Conservation (phyloP, 1,284 basidiomycete species). For the Rhodotorula mucilaginosa region DNA sequence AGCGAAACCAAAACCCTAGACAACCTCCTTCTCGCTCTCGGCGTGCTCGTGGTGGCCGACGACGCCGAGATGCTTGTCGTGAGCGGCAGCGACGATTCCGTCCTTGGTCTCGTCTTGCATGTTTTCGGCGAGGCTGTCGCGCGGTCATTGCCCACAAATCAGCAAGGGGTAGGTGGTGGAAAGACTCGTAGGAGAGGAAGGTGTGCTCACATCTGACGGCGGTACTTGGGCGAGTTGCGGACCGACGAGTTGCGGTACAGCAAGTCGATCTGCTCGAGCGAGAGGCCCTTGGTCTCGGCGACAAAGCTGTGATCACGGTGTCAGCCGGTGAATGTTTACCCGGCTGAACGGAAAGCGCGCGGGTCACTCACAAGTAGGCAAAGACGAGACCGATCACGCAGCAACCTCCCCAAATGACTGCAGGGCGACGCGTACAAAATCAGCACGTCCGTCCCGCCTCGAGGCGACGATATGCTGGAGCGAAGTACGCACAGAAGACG, state of each 20-base stretch:
- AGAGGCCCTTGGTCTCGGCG: slow-evolving; percentile 59
- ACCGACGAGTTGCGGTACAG: slow-evolving; percentile 55
- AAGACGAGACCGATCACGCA: slow-evolving; percentile 39
- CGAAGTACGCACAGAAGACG: slow-evolving; percentile 4
- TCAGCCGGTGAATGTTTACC: neutral
- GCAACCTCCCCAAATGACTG: slow-evolving; percentile 49
- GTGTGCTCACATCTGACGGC: slow-evolving; percentile 50
- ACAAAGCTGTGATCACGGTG: slow-evolving; percentile 59
- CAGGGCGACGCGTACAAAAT: too few relatives aligned
- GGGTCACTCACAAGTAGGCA: slow-evolving; percentile 43
- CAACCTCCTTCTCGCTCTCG: slow-evolving; percentile 3
- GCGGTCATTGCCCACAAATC: too few relatives aligned
- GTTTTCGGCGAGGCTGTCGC: slow-evolving; percentile 43
- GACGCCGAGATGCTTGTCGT: neutral
- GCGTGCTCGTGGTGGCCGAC: slow-evolving; percentile 12
- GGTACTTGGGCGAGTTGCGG: slow-evolving; percentile 32
- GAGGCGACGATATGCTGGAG: too few relatives aligned
- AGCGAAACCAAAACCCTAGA: neutral
- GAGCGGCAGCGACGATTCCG: slow-evolving; percentile 5
- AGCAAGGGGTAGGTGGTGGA: neutral
- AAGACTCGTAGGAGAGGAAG: neutral
- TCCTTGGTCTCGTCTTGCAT: slow-evolving; percentile 27
- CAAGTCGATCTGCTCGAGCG: slow-evolving; percentile 68
- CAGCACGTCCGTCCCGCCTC: neutral
- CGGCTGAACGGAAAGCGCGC: neutral